Percentiles rank a stretch among this genome's conserved stretches.
Conservation (phyloP, 768 basidiomycete genomes). For the Termitomyces sp. region DNA sequence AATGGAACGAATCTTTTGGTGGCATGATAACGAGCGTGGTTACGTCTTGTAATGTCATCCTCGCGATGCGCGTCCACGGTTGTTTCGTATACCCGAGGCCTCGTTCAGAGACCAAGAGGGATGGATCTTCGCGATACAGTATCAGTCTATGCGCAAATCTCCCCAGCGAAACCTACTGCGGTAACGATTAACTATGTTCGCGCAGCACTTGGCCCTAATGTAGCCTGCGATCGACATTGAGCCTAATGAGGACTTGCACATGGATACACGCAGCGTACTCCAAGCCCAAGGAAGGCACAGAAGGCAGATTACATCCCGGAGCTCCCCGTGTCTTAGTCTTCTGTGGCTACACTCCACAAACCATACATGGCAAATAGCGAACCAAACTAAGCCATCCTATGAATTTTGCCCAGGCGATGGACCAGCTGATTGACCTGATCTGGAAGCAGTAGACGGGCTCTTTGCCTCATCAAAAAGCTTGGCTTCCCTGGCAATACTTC, state of each 20-base stretch:
- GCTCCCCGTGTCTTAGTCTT: background rate
- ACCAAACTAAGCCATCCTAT: background rate
- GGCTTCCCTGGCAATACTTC: background rate
- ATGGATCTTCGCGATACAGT: conserved; percentile 1
- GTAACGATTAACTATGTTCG: background rate
- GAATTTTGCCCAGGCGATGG: background rate
- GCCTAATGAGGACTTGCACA: background rate
- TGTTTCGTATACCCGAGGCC: conserved; percentile 6
- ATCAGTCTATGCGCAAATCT: background rate
- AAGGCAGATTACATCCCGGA: background rate
- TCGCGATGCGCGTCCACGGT: conserved; percentile 1
- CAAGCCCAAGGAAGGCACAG: background rate
- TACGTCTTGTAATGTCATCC: conserved; percentile 8
- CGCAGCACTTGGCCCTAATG: background rate
- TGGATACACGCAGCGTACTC: background rate
- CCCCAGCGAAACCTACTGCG: background rate
- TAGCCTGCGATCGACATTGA: conserved; percentile 5
- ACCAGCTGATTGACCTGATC: conserved; percentile 7
- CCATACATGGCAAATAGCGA: background rate
- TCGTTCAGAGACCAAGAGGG: background rate
- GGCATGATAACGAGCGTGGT: conserved; percentile 1
- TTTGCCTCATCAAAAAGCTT: background rate
- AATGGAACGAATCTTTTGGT: conserved; percentile 3
- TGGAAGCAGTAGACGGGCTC: background rate
- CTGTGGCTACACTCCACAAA: background rate